phyloP scores from a whole-genome alignment of 2,329 filamentous ascomycete genomes.

The Sphaerostilbella broomeana region DNA sequence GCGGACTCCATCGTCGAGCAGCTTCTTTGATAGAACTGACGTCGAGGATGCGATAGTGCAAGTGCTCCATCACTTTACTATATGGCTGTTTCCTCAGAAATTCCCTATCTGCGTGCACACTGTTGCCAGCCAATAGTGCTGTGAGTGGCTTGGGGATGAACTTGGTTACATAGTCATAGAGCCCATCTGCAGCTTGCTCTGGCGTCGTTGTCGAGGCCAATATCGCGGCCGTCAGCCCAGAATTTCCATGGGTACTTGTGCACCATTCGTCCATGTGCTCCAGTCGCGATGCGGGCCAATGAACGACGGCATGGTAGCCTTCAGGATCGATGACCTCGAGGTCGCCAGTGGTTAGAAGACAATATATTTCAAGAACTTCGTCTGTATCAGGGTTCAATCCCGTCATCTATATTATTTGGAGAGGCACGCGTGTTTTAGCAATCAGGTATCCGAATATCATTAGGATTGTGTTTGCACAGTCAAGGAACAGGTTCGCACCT shows the following conservation, averaged over 20 bases:
- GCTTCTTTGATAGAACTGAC: constrained; percentile 92
- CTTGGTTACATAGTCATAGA: constrained; percentile 72
- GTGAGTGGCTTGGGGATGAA: constrained; percentile 59
- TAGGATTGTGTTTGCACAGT: background rate
- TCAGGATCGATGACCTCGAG: constrained; percentile 67
- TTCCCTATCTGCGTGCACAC: constrained; percentile 79
- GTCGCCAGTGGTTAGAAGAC: constrained; percentile 78
- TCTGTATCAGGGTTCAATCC: constrained; percentile 63
- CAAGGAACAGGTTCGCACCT: constrained; percentile 31
- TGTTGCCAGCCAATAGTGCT: constrained; percentile 83
- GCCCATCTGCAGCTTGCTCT: constrained; percentile 60
- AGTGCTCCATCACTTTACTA: constrained; percentile 61
- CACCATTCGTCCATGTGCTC: constrained; percentile 88
- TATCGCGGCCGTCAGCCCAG: constrained; percentile 74
- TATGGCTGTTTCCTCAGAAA: constrained; percentile 76
- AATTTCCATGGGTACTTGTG: constrained; percentile 66
- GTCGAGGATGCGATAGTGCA: constrained; percentile 88
- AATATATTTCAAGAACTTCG: constrained; percentile 85
- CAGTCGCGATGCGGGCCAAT: constrained; percentile 63
- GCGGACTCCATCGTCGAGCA: constrained; percentile 66
- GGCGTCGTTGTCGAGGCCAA: constrained; percentile 66
- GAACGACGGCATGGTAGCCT: constrained; percentile 76
- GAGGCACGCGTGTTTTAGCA: background rate
- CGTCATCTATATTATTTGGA: constrained; percentile 64
- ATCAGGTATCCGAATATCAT: background rate